Evolutionary conservation across 2,329 filamentous ascomycete genomes (phyloP), one percentile per base, ranked within the genome.

Genomic region (Diaporthe eres): DNA sequence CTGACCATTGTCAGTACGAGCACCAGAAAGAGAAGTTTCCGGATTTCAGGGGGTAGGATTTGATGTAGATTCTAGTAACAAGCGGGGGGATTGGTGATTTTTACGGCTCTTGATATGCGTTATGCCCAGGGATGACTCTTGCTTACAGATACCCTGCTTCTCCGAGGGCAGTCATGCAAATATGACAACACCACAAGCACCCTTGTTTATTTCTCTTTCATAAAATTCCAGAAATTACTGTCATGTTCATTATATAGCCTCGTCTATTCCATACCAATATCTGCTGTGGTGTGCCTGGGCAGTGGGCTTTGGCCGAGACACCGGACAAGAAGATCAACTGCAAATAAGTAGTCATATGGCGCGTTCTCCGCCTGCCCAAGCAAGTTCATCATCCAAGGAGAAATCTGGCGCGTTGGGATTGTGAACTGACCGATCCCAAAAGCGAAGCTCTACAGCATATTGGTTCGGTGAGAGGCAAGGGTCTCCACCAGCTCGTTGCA

Each of bases 91-190:
- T 39, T 49, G 28, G 31, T 34, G 10, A 15, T 17, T 67, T 34
- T 67, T 47, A 37, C 42, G 17, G 42, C 61, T 22, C 3, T n/a
- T 44, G n/a, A 25, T 19, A 34, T 13, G 28, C 44, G 47, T 49
- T 34, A 28, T 44, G 12, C 44, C 42, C 7, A n/a, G 13, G 42
- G 47, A 51, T 51, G 44, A 51, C 5, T 25, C 19, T 67, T 39
- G n/a, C 31, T 22, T 34, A 34, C 28, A 65, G 61, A 65, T 65
- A 49, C 42, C 61, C 61, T 47, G 61, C 61, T 22, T 47, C 25
- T 65, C 42, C 39, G 8, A 65, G 25, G 42, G 17, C 19, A 34
- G 17, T 31, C 34, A 28, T 49, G 42, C 28, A 44, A 39, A 34
- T 25, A 34, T 2, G 61, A 47, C 17, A n/a, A 22, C 25, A 65